Percentiles rank a stretch among this genome's conserved stretches.
Conservation (phyloP, 129 eudicot genomes). For the Lactuca sativa region DNA sequence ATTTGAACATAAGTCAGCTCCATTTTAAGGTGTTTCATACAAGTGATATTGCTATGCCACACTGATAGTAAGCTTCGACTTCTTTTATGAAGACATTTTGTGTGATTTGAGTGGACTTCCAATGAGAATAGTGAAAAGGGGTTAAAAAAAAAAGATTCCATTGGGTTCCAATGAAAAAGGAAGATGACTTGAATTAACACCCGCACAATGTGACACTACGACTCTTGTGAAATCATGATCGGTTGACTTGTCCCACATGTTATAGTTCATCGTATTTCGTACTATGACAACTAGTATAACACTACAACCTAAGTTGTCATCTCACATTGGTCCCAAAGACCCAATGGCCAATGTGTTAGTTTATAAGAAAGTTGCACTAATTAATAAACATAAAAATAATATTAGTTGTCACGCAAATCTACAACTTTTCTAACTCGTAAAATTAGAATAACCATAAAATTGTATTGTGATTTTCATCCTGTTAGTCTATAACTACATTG, state of each 20-base stretch:
- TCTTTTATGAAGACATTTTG: background rate
- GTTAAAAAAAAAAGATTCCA: background rate
- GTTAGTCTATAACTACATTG: too few relatives aligned
- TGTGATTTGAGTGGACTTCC: slow-evolving; percentile 26
- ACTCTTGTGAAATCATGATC: slow-evolving; percentile 4
- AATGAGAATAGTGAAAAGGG: slow-evolving; percentile 16
- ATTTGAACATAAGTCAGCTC: too few relatives aligned
- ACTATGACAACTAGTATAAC: background rate
- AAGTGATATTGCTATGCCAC: too few relatives aligned
- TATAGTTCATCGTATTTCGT: background rate
- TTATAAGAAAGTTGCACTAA: background rate
- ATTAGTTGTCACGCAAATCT: background rate
- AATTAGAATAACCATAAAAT: too few relatives aligned
- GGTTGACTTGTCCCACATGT: slow-evolving; percentile 5
- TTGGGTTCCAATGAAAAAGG: background rate
- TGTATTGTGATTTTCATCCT: too few relatives aligned
- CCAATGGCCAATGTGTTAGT: background rate
- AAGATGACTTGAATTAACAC: slow-evolving; percentile 14
- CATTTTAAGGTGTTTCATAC: too few relatives aligned
- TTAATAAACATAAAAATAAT: background rate
- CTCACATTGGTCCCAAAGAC: background rate
- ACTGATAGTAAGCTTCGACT: too few relatives aligned
- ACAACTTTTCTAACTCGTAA: too few relatives aligned
- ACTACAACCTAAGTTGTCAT: background rate
- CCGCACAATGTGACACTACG: slow-evolving; percentile 5